Evolutionary conservation across 2,329 filamentous ascomycete species (phyloP), one percentile per base, ranked within the genome.

Genomic region (Ceratocystis variospora): DNA sequence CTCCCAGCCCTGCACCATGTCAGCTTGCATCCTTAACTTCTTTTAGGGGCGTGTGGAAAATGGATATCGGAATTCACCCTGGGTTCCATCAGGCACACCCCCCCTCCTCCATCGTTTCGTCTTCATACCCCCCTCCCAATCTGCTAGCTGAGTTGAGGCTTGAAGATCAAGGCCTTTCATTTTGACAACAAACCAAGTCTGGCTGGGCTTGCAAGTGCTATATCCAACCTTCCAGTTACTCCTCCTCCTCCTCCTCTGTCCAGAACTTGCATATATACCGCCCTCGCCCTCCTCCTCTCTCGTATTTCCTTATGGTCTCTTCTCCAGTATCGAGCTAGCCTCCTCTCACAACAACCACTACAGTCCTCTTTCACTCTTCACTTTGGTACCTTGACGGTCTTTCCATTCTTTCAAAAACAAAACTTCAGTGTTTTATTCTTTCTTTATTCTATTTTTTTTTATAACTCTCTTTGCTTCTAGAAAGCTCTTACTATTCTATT

Each of bases 271-370:
- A 62, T 66, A 66, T 66, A 66, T 63, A 66, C 37, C 61, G 33
- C 4, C 65, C 7, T 8, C n/a, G 33, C 63, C 65, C 45, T 48
- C 7, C 44, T 33, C 53, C 12, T 46, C 17, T 45, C 33, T 10
- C 8, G 3, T 12, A 15, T 22, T 12, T 41, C 59, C 53, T 41
- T 41, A 1, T 25, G 48, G 33, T 62, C 19, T 65, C 48, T 62
- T 67, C 62, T 28, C n/a, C 66, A 67, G 62, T 67, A 55, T 62
- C 62, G 62, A 67, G 66, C 66, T 46, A 65, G 62, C 28, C 66
- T 67, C 66, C 37, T 48, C 44, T 61, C 55, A 31, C 48, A 62
- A 44, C 48, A 53, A n/a, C 62, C 37, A 62, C 62, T 28, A 62
- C 48, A 44, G 41, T 64, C 61, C 31, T 45, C 45, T 64, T 33